Evolutionary conservation across 257 asterid species (phyloP).

Genomic region (Solanum tarapatanum): DNA sequence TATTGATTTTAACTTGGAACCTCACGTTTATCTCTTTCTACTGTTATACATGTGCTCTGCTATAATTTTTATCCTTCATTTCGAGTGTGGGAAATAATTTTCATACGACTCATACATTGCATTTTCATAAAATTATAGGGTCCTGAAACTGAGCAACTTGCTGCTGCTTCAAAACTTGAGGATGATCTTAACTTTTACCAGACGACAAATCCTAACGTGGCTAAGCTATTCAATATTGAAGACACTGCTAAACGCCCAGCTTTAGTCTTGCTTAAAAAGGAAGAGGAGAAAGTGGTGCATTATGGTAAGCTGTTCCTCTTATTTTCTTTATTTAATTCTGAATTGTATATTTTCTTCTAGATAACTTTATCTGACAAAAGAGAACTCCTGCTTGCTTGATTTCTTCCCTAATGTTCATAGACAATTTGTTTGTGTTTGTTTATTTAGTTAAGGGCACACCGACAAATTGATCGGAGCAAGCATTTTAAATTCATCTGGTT

Average conservation of each 20-base stretch:
- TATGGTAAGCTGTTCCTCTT: slow-evolving; percentile 38
- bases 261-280: slow-evolving; percentile 65
- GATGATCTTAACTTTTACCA: slow-evolving; percentile 76
- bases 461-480: neutral
- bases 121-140: slow-evolving; percentile 33
- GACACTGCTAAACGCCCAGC: slow-evolving; percentile 52
- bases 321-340: neutral
- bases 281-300: slow-evolving; percentile 47
- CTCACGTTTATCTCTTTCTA: neutral
- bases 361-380: neutral
- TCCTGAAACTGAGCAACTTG: slow-evolving; percentile 61
- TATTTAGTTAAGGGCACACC: neutral
- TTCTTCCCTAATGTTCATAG: neutral
- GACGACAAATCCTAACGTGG: slow-evolving; percentile 55
- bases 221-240: slow-evolving; percentile 59
- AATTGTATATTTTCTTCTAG: neutral
- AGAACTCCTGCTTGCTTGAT: neutral
- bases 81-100: neutral
- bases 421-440: neutral
- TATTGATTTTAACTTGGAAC: neutral
- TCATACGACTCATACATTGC: neutral
- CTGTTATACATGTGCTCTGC: neutral
- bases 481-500: neutral
- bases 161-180: slow-evolving; percentile 70
- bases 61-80: neutral